These are phyloP conservation scores for Amborella trichopoda DNA, from an alignment of 164 flowering plant genomes.

Conservation along the genomic window DNA sequence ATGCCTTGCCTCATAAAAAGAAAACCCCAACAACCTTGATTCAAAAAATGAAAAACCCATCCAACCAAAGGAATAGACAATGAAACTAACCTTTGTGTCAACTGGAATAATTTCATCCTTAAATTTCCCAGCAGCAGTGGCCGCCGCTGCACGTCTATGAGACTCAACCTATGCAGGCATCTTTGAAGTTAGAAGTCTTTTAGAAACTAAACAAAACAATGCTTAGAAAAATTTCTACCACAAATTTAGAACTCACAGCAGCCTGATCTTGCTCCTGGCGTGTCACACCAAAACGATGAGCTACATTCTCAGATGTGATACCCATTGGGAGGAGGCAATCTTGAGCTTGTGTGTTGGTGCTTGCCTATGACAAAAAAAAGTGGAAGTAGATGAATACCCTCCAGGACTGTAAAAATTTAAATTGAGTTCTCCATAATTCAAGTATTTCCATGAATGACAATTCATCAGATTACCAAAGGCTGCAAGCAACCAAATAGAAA, in stretches of 20 bases:
- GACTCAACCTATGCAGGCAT: conserved; percentile 56
- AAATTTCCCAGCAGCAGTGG: conserved; percentile 87
- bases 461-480: too few species aligned
- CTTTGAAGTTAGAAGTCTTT: not conserved
- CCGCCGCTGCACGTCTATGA: conserved; percentile 87
- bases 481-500: too few species aligned
- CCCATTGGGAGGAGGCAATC: conserved; percentile 99
- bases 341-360: conserved; percentile 51
- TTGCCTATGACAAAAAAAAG: conserved; percentile 29
- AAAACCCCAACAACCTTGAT: too few species aligned
- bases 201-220: not conserved
- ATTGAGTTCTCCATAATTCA: too few species aligned
- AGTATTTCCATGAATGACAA: too few species aligned
- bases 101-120: conserved; percentile 95
- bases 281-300: conserved; percentile 82
- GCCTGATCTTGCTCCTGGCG: conserved; percentile 94
- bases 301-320: conserved; percentile 96
- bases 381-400: too few species aligned
- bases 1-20: too few species aligned
- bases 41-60: not conserved
- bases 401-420: too few species aligned
- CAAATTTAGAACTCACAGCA: conserved; percentile 52
- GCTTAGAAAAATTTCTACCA: not conserved
- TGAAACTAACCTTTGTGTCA: conserved; percentile 49
- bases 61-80: not conserved